Percentiles rank a stretch among this genome's conserved stretches.
phyloP scores from a whole-genome alignment of 768 basidiomycete genomes.

The Lactarius akahatsu region DNA sequence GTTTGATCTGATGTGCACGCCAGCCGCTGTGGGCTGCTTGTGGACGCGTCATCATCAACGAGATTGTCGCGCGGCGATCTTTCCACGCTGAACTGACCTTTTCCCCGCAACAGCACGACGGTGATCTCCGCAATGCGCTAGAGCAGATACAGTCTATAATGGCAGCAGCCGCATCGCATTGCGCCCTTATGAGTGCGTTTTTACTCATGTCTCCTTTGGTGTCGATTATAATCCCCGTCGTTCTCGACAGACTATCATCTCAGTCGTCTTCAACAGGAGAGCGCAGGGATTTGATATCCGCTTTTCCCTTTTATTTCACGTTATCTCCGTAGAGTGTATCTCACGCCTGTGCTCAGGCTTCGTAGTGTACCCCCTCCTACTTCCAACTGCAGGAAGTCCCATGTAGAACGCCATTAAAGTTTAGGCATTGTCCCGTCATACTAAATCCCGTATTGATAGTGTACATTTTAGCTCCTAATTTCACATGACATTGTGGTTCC shows the following conservation, averaged over 20 bases:
- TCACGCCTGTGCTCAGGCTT: neutral
- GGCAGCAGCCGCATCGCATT: slow-evolving; percentile 16
- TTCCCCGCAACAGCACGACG: slow-evolving; percentile 14
- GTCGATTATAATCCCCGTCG: neutral
- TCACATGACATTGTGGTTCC: neutral
- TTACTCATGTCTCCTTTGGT: neutral
- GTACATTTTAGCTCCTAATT: neutral
- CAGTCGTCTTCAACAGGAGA: slow-evolving; percentile 27
- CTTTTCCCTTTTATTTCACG: neutral
- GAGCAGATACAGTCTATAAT: slow-evolving; percentile 25
- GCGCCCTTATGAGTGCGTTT: slow-evolving; percentile 25
- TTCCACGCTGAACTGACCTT: slow-evolving; percentile 16
- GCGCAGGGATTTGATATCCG: slow-evolving; percentile 20
- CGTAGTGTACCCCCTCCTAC: neutral
- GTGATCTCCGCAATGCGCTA: slow-evolving; percentile 21
- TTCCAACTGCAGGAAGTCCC: neutral
- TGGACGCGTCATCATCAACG: slow-evolving; percentile 28
- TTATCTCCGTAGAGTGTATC: neutral
- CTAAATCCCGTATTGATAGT: neutral
- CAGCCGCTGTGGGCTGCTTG: slow-evolving; percentile 27
- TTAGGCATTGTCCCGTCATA: neutral
- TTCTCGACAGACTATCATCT: slow-evolving; percentile 21
- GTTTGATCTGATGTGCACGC: neutral
- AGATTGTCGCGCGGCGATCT: slow-evolving; percentile 24
- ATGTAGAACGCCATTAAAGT: neutral